phyloP scores from a whole-genome alignment of 1,284 basidiomycete species.

The Tranzscheliella williamsii region DNA sequence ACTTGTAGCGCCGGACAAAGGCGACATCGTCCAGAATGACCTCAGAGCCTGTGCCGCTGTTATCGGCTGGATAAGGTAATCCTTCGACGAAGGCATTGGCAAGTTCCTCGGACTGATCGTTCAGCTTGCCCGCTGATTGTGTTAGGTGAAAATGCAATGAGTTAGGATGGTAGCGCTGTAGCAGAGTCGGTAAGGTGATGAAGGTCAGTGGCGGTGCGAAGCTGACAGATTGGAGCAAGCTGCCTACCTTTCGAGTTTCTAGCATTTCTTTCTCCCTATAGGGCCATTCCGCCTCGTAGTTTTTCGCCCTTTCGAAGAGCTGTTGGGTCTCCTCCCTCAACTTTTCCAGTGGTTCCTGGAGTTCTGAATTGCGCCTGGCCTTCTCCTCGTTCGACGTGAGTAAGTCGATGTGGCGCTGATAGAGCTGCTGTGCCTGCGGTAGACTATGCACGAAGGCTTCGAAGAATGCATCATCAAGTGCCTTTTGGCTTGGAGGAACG shows the following conservation, averaged over 20 bases:
- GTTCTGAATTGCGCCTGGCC: slow-evolving; percentile 39
- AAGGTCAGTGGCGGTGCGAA: neutral
- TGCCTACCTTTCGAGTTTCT: slow-evolving; percentile 39
- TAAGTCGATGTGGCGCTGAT: slow-evolving; percentile 32
- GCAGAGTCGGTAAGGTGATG: neutral
- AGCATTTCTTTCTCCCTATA: slow-evolving; percentile 21
- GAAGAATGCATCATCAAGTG: slow-evolving; percentile 20
- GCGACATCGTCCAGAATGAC: slow-evolving; percentile 17
- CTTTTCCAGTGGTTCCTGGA: slow-evolving; percentile 41
- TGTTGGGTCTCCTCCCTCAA: slow-evolving; percentile 46
- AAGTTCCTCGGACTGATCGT: slow-evolving; percentile 50
- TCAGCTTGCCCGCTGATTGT: slow-evolving; percentile 35
- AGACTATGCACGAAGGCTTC: slow-evolving; percentile 46
- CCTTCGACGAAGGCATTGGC: slow-evolving; percentile 57
- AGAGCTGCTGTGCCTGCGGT: slow-evolving; percentile 31
- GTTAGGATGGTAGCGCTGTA: slow-evolving; percentile 42
- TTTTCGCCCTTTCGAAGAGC: slow-evolving; percentile 41
- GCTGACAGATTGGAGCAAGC: neutral
- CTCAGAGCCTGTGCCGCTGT: slow-evolving; percentile 11
- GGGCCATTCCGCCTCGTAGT: slow-evolving; percentile 40
- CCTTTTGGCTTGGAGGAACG: neutral
- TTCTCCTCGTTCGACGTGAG: slow-evolving; percentile 37
- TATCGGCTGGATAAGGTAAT: slow-evolving; percentile 29
- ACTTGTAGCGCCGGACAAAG: slow-evolving; percentile 46
- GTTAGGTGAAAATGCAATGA: slow-evolving; percentile 43